Evolutionary conservation across 345 rosid genomes (phyloP).

Genomic region (Abelmoschus esculentus): DNA sequence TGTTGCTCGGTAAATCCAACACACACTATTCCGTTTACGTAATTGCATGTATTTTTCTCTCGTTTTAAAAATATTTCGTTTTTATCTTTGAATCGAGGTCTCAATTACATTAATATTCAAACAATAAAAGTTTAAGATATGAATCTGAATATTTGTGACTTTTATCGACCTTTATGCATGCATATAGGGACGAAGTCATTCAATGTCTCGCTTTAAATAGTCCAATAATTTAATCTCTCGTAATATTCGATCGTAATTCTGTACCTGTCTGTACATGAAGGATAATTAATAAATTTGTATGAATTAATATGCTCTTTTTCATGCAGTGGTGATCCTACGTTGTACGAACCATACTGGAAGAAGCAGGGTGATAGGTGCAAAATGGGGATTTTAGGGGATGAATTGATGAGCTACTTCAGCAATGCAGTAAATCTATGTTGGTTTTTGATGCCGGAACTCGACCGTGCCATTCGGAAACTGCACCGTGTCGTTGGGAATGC

Average conservation of each 20-base stretch:
- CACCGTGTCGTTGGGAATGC: conserved; percentile 66
- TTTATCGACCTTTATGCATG: too few species aligned
- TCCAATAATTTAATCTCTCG: too few species aligned
- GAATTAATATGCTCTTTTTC: not conserved
- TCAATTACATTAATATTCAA: not conserved
- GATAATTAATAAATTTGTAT: not conserved
- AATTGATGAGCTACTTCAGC: conserved; percentile 84
- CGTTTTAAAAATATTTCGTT: not conserved
- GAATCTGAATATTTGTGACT: too few species aligned
- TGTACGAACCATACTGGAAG: conserved; percentile 69
- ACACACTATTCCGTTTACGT: not conserved
- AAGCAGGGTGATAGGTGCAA: conserved; percentile 50
- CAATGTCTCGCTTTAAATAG: too few species aligned
- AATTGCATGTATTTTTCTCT: too few species aligned
- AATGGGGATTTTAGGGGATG: conserved; percentile 46
- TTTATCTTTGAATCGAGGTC: not conserved
- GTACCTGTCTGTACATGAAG: not conserved
- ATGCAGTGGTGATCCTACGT: conserved; percentile 77
- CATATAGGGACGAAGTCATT: too few species aligned
- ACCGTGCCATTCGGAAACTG: conserved; percentile 48
- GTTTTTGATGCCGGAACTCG: conserved; percentile 63
- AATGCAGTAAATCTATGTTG: conserved; percentile 50
- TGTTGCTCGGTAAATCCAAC: conserved; percentile 4
- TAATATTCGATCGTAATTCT: too few species aligned
- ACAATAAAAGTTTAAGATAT: too few species aligned